A percentile compares a stretch with the other conserved stretches of the same genome.
These are phyloP conservation scores for Diaporthe nobilis DNA, from an alignment of 2,329 filamentous ascomycete genomes.

Conservation along the genomic window DNA sequence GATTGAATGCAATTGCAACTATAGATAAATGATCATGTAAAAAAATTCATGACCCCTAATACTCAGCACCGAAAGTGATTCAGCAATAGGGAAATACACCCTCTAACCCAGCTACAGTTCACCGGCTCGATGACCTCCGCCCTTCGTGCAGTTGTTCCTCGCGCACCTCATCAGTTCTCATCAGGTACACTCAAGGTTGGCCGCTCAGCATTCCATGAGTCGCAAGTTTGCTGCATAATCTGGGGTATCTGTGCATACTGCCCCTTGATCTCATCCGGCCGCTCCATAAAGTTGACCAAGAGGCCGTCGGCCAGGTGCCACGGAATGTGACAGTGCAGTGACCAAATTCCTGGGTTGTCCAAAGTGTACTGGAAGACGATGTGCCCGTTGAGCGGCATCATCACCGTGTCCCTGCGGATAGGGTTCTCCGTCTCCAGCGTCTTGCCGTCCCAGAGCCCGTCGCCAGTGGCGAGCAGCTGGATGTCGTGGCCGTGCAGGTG, in stretches of 20 bases:
- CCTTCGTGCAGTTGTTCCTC: too few relatives aligned
- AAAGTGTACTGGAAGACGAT: not conserved
- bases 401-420: not conserved
- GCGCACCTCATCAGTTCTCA: not conserved
- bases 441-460: constrained; percentile 1
- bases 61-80: not conserved
- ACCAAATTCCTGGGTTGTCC: not conserved
- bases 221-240: not conserved
- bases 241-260: not conserved
- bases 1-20: not conserved
- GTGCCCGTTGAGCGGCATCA: constrained; percentile 12
- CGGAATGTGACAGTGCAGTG: not conserved
- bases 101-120: not conserved
- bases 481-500: constrained; percentile 12
- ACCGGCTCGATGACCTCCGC: too few relatives aligned
- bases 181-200: not conserved
- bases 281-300: constrained; percentile 7
- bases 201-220: not conserved
- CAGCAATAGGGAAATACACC: not conserved
- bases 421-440: not conserved
- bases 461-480: not conserved
- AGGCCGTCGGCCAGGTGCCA: not conserved
- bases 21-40: not conserved
- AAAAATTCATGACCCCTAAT: too few relatives aligned
- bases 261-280: constrained; percentile 2